phyloP scores from a whole-genome alignment of 139 green algal species.

The Mesostigma viride region DNA sequence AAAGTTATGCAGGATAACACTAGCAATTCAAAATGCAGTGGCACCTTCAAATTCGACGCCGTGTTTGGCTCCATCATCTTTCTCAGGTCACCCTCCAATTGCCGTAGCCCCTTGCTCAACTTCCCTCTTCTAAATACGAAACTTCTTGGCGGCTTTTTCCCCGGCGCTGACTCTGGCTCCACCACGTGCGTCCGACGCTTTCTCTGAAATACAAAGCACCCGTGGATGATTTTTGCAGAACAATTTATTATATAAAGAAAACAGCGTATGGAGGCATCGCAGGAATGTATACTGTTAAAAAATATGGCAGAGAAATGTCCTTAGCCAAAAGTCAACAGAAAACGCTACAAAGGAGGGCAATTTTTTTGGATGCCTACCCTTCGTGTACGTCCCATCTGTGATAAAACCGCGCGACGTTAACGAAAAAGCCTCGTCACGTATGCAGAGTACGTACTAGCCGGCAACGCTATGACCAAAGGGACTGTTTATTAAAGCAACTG shows the following conservation, averaged over 20 bases:
- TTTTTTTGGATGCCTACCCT: no score
- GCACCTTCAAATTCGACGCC: slow-evolving; percentile 64
- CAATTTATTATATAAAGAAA: no score
- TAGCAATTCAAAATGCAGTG: no score
- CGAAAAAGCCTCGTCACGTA: not conserved
- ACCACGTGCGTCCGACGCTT: slow-evolving; percentile 73
- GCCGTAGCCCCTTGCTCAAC: slow-evolving; percentile 31
- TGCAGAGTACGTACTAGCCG: no score
- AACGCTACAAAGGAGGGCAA: no score
- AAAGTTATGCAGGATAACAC: no score
- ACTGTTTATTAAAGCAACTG: no score
- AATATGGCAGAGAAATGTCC: no score
- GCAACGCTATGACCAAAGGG: no score
- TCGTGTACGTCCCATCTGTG: not conserved
- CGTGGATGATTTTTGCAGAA: no score
- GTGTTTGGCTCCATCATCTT: slow-evolving; percentile 90
- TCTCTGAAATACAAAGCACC: no score
- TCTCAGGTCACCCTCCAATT: slow-evolving; percentile 56
- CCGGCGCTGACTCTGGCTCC: slow-evolving; percentile 15
- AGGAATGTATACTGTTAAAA: not conserved
- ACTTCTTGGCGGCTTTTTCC: slow-evolving; percentile 52
- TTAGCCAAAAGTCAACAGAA: no score
- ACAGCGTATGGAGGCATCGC: slow-evolving; percentile 1
- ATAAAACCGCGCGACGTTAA: not conserved
- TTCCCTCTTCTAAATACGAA: slow-evolving; percentile 79